These are phyloP conservation scores for Aspergillus mulundensis DNA, from an alignment of 495 filamentous ascomycete species.

Conservation along the genomic window DNA sequence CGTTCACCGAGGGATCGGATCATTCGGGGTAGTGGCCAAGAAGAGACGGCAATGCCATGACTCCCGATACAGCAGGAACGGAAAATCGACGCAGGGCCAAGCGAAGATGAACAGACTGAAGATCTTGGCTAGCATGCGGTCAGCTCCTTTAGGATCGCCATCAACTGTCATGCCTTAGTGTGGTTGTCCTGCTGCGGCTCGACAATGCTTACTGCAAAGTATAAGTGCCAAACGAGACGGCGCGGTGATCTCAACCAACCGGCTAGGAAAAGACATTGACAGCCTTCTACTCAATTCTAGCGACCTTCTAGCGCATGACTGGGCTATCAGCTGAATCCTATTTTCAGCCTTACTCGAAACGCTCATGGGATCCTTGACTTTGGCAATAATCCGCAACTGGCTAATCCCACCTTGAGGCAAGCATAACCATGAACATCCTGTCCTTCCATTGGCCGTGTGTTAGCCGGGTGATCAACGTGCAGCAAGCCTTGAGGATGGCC, in stretches of 20 bases:
- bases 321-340: neutral
- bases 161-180: neutral
- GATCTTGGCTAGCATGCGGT: neutral
- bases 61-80: neutral
- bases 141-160: neutral
- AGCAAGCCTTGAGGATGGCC: neutral
- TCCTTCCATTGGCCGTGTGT: neutral
- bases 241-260: too few species aligned
- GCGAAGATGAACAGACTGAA: neutral
- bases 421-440: neutral
- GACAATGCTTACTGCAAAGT: neutral
- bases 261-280: neutral
- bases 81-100: neutral
- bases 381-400: neutral
- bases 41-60: neutral
- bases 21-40: neutral
- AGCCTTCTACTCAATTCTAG: neutral
- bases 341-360: neutral
- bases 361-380: neutral
- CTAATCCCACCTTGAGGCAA: neutral
- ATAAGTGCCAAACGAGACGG: too few species aligned
- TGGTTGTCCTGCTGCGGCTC: neutral
- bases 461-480: slow-evolving; percentile 4
- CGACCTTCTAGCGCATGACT: neutral
- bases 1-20: neutral